Evolutionary conservation across 345 rosid genomes (phyloP).

Genomic region (Camelina hispida): DNA sequence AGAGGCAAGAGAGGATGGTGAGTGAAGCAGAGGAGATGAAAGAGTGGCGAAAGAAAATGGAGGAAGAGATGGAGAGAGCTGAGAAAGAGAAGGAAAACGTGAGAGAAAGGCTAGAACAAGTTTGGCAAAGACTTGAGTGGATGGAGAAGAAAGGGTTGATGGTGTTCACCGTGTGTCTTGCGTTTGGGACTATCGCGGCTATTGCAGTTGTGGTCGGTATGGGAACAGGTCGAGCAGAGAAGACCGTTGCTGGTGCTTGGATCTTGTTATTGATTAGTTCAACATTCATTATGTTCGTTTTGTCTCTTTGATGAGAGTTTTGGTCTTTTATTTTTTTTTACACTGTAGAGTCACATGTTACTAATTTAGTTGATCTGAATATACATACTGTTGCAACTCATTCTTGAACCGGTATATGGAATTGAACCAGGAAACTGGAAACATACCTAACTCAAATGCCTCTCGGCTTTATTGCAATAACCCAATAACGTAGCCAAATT

Average conservation of each 20-base stretch:
- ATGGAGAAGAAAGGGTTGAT: constrained; percentile 82
- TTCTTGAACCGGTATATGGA: constrained; percentile 6
- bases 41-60: constrained; percentile 71
- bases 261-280: constrained; percentile 41
- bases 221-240: constrained; percentile 38
- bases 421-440: not conserved
- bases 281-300: constrained; percentile 40
- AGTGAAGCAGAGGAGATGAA: constrained; percentile 69
- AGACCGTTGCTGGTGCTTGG: constrained; percentile 38
- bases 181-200: constrained; percentile 60
- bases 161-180: constrained; percentile 64
- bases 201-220: constrained; percentile 39
- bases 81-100: constrained; percentile 38
- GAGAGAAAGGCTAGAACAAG: constrained; percentile 50
- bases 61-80: constrained; percentile 52
- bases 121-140: constrained; percentile 54
- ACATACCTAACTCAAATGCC: not conserved
- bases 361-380: not conserved
- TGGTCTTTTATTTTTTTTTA: constrained; percentile 4
- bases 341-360: constrained; percentile 34
- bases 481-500: not conserved
- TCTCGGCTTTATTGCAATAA: not conserved
- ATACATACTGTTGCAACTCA: not conserved
- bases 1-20: constrained; percentile 61
- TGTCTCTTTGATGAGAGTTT: constrained; percentile 48